Evolutionary conservation across 768 basidiomycete genomes (phyloP).

Genomic region (Goffeauzyma gilvescens): DNA sequence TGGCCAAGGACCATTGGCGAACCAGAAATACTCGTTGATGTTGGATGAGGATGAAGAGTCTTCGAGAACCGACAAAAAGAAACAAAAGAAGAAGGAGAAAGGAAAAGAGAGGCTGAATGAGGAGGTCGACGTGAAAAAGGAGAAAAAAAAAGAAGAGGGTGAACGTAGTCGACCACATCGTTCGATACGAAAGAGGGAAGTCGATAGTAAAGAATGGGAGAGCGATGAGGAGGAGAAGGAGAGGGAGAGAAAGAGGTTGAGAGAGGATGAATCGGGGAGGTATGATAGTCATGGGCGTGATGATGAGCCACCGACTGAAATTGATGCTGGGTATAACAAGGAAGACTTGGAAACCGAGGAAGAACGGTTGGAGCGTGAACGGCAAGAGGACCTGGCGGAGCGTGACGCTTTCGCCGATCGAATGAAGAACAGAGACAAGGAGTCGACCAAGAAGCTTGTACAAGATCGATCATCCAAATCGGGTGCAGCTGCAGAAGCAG

Average conservation of each 20-base stretch:
- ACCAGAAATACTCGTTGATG: constrained; percentile 60
- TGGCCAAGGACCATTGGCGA: constrained; percentile 29
- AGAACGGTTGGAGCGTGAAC: constrained; percentile 48
- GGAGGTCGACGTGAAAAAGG: constrained; percentile 37
- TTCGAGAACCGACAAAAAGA: constrained; percentile 30
- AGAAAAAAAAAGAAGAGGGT: constrained; percentile 9
- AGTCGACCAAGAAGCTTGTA: constrained; percentile 72
- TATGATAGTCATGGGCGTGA: constrained; percentile 23
- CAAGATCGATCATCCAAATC: constrained; percentile 73
- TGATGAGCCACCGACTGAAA: constrained; percentile 41
- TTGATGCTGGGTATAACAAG: constrained; percentile 17
- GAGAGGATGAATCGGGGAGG: constrained; percentile 10
- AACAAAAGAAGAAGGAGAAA: constrained; percentile 37
- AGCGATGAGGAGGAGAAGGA: constrained; percentile 61
- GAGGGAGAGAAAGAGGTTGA: constrained; percentile 20
- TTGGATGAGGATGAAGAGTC: constrained; percentile 50
- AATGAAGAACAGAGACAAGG: constrained; percentile 59
- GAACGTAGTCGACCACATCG: constrained; percentile 6
- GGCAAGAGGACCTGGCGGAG: constrained; percentile 59
- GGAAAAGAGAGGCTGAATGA: too few relatives aligned
- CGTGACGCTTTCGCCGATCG: constrained; percentile 87
- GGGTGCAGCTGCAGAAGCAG: constrained; percentile 57
- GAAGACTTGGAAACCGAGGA: constrained; percentile 52
- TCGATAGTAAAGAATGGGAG: constrained; percentile 68
- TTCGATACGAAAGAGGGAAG: constrained; percentile 50